phyloP scores from a whole-genome alignment of 2,329 filamentous ascomycete genomes.

The Claviceps sp. region DNA sequence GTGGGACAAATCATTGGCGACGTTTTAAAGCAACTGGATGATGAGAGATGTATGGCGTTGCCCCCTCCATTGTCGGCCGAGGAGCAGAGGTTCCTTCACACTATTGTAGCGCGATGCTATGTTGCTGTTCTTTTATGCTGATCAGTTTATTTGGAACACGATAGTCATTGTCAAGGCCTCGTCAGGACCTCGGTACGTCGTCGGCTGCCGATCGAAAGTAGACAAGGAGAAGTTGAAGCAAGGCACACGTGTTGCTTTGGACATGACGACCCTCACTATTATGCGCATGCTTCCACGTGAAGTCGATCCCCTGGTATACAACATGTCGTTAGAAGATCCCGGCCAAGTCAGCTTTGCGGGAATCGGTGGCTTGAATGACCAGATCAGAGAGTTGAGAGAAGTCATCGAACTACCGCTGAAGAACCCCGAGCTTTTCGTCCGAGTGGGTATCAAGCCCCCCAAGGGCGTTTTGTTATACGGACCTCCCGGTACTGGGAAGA shows the following conservation, averaged over 20 bases:
- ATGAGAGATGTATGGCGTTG: conserved; percentile 74
- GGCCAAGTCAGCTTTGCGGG: conserved; percentile 96
- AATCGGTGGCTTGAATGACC: conserved; percentile 94
- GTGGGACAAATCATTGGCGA: conserved; percentile 99
- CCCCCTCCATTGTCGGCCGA: not conserved
- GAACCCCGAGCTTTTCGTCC: conserved; percentile 92
- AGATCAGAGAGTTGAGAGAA: conserved; percentile 92
- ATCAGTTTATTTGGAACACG: not conserved
- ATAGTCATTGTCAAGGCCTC: conserved; percentile 97
- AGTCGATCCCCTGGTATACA: conserved; percentile 97
- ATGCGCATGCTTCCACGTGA: conserved; percentile 99
- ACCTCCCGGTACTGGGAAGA: conserved; percentile 94
- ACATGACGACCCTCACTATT: conserved; percentile 99
- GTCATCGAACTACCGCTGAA: conserved; percentile 97
- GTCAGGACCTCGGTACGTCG: conserved; percentile 91
- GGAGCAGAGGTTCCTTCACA: not conserved
- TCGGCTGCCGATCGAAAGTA: conserved; percentile 95
- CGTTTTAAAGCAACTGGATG: conserved; percentile 95
- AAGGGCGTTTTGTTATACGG: conserved; percentile 96
- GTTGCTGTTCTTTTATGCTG: not conserved
- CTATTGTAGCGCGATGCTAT: not conserved
- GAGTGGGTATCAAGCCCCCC: conserved; percentile 96
- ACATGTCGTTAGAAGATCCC: conserved; percentile 98
- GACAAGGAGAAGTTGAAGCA: conserved; percentile 97
- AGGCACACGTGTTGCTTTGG: conserved; percentile 89